phyloP scores from a whole-genome alignment of 202 grass and related monocot genomes.

The Alloteropsis angusta region DNA sequence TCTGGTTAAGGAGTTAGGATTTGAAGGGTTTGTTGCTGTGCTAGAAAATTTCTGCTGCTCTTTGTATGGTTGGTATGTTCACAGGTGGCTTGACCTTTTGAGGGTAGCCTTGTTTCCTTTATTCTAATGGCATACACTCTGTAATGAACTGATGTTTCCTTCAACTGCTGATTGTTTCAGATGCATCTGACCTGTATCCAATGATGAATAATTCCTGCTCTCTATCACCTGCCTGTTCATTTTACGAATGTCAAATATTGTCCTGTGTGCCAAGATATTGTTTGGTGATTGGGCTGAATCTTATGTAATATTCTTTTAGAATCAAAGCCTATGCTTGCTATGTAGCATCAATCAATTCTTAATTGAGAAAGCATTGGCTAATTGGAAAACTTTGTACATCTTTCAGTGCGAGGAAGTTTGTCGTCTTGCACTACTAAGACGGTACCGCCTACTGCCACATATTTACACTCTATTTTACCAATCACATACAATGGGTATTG shows the following conservation, averaged over 20 bases:
- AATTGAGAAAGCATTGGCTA: not conserved
- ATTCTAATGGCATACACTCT: not conserved
- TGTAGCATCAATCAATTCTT: not conserved
- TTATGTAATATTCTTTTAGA: not conserved
- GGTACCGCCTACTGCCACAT: conserved; percentile 69
- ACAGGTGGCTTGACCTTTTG: not conserved
- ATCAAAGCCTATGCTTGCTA: not conserved
- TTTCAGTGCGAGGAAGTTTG: conserved; percentile 91
- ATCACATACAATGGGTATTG: conserved; percentile 63
- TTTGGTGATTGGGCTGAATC: not conserved
- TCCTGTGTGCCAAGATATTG: not conserved
- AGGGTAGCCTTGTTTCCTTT: not conserved
- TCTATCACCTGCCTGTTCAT: not conserved
- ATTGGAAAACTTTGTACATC: conserved; percentile 22
- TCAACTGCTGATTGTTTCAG: not conserved
- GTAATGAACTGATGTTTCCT: not conserved
- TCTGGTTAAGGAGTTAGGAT: not conserved
- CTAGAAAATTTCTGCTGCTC: not conserved
- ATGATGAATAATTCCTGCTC: not conserved
- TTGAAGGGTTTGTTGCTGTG: not conserved
- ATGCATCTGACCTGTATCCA: not conserved
- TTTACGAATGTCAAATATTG: not conserved
- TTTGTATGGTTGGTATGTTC: not conserved
- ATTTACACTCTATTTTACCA: conserved; percentile 90
- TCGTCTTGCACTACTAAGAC: conserved; percentile 80